Evolutionary conservation across 495 filamentous ascomycete genomes (phyloP).

Genomic region (Trichocladium uniseriatum): DNA sequence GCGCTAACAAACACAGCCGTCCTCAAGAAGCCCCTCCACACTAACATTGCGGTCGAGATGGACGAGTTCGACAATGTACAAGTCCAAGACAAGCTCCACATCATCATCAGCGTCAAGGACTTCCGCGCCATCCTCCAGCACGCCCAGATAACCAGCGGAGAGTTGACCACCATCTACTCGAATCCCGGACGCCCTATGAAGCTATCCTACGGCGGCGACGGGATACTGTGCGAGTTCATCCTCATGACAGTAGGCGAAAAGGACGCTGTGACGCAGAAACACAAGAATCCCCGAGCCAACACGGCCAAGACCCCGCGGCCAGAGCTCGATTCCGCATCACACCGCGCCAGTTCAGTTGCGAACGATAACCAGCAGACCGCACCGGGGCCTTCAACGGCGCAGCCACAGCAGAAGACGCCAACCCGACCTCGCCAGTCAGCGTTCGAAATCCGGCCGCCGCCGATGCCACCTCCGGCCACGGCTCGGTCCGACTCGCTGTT

Average conservation of each 20-base stretch:
- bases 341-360: constrained; percentile 27
- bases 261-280: constrained; percentile 32
- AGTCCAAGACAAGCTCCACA: constrained; percentile 66
- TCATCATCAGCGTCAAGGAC: constrained; percentile 87
- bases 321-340: constrained; percentile 31
- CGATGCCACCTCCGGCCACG: constrained; percentile 47
- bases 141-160: constrained; percentile 63
- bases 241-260: constrained; percentile 90
- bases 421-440: constrained; percentile 15
- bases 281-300: constrained; percentile 30
- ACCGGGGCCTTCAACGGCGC: neutral
- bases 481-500: constrained; percentile 68
- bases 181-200: constrained; percentile 75
- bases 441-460: constrained; percentile 31
- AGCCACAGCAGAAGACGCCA: constrained; percentile 14
- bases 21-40: constrained; percentile 88
- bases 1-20: constrained; percentile 51
- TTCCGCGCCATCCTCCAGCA: constrained; percentile 85
- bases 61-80: constrained; percentile 77
- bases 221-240: constrained; percentile 76
- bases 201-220: constrained; percentile 63
- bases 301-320: constrained; percentile 18
- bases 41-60: constrained; percentile 77
- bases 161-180: constrained; percentile 69
- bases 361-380: constrained; percentile 8